Conservation (phyloP, 140 eudicot species). For the Ambrosia hybrid region DNA sequence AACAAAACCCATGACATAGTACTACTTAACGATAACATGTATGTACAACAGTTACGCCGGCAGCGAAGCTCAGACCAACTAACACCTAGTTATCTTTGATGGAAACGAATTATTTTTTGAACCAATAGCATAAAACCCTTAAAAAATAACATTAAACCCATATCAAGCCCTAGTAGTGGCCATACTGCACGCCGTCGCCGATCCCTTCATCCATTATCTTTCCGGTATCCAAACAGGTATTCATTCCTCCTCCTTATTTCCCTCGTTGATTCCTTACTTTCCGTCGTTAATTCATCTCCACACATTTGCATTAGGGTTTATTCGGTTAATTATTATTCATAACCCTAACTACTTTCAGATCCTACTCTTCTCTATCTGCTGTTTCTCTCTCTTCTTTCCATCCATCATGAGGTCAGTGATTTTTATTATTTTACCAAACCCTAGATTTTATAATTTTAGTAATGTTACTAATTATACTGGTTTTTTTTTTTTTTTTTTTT, state of each 20-base stretch:
- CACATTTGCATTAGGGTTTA: slow-evolving; percentile 11
- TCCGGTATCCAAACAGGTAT: slow-evolving; percentile 30
- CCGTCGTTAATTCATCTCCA: background rate
- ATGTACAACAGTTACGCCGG: too few species aligned
- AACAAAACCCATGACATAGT: too few species aligned
- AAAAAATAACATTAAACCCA: too few species aligned
- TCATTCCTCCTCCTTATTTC: slow-evolving; percentile 8
- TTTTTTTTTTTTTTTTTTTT: background rate
- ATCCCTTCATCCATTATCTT: background rate
- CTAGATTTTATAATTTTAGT: slow-evolving; percentile 6
- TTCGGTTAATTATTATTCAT: background rate
- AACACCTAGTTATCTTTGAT: too few species aligned
- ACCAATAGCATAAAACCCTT: slow-evolving; percentile 5
- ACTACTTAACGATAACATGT: too few species aligned
- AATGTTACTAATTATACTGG: slow-evolving; percentile 6
- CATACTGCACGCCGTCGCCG: slow-evolving; percentile 7
- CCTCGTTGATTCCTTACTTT: background rate
- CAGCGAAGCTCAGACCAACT: too few species aligned
- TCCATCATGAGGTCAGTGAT: slow-evolving; percentile 28
- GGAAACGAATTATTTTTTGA: too few species aligned
- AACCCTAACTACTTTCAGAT: slow-evolving; percentile 36
- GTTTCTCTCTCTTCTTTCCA: background rate
- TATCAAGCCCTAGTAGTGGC: background rate
- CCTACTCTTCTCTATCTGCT: background rate
- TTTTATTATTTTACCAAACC: slow-evolving; percentile 25